A percentile compares a stretch with the other conserved stretches of the same genome.
These are phyloP conservation scores for Arthonia radiata DNA, from an alignment of 495 filamentous ascomycete genomes.

Conservation along the genomic window DNA sequence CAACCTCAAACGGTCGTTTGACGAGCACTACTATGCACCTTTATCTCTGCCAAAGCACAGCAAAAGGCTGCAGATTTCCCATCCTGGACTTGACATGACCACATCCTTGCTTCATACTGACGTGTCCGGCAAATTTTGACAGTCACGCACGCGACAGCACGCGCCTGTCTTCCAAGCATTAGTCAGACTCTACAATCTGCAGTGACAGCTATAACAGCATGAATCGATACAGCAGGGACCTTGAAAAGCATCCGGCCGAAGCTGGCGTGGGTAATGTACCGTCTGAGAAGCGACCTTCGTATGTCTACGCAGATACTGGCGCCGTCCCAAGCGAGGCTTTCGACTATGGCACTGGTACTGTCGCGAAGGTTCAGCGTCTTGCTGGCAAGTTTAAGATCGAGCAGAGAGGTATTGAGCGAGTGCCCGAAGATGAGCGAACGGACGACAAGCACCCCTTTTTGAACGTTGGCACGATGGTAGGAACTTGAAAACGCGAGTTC, in stretches of 20 bases:
- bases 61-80: too few relatives aligned
- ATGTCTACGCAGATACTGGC: constrained; percentile 25
- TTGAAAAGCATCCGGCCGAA: constrained; percentile 7
- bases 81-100: too few relatives aligned
- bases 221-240: constrained; percentile 4
- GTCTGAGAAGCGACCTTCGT: constrained; percentile 7
- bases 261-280: constrained; percentile 2
- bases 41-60: too few relatives aligned
- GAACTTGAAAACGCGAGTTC: not conserved
- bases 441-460: constrained; percentile 27
- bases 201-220: too few relatives aligned
- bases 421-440: constrained; percentile 46
- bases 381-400: constrained; percentile 49
- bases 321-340: constrained; percentile 38
- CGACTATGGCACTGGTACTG: constrained; percentile 24
- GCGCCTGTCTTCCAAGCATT: too few relatives aligned
- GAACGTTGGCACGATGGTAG: constrained; percentile 54
- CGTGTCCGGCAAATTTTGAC: too few relatives aligned
- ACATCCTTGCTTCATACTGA: too few relatives aligned
- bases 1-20: too few relatives aligned
- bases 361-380: constrained; percentile 41
- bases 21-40: too few relatives aligned
- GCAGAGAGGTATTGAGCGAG: constrained; percentile 58
- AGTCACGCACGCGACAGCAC: too few relatives aligned
- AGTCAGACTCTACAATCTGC: too few relatives aligned